Base-by-base conservation (phyloP, 2,329 filamentous ascomycete genomes). In the Epichloe uncinata region DNA sequence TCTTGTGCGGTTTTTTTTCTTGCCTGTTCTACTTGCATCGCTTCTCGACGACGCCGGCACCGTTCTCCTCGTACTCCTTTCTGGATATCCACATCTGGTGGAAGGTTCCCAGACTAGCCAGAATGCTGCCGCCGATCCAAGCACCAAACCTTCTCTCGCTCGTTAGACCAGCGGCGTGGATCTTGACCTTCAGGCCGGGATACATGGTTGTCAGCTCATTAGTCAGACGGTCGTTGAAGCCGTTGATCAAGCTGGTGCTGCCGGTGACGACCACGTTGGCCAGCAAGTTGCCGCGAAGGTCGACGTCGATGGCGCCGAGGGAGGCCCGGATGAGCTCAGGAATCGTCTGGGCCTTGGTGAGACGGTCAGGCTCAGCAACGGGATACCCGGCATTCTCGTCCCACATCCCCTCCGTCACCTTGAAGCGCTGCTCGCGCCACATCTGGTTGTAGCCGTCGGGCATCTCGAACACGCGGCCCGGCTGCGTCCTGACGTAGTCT, bases 51-150 rank as follows among this genome's bases (percentile, higher is more conserved):
- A 97, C 89, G 55, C 81, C 81, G 5, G 82, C 73, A 2, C 93
- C 93, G 66, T 95, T 90, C 73, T 98, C 94, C 56, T 96, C 89
- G 61, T 96, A 97, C 72, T 98, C 93, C 74, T 95, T 95, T 68
- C 82, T 87, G 22, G 85, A 91, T 59, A 98, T 94, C 93, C 93
- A 98, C 85, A 98, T 91, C 73, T 98, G 93, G 71, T 98, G 93
- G 70, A 98, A 98, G 13, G 90, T 95, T 9, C 94, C 94, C 69
- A 98, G 68, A 67, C 90, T 96, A 7, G 87, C 90, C 57, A 98
- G 73, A 59, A 98, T 96, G 68, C 89, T 96, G 43, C 93, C 93
- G 44, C 94, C 93, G 57, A 98, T 89, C 91, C 93, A 98, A 46
- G 87, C 83, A 20, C 87, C 90, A 66, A 95, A 97, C 56, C 89